phyloP scores from a whole-genome alignment of 1,284 basidiomycete species.

The Pterula multifida region DNA sequence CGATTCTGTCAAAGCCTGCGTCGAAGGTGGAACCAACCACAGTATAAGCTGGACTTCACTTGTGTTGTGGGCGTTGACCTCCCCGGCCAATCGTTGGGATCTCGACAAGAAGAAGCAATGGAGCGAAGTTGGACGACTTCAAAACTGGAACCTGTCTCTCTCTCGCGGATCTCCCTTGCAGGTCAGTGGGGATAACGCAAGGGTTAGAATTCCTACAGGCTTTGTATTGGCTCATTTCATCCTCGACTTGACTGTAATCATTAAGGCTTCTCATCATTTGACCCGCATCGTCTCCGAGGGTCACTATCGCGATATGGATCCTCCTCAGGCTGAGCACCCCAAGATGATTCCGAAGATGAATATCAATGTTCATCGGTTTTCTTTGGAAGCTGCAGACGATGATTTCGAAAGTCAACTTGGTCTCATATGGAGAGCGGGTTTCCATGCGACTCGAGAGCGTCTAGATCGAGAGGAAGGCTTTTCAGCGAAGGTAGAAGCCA shows the following conservation, averaged over 20 bases:
- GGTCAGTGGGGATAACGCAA: conserved; percentile 44
- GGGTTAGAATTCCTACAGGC: conserved; percentile 70
- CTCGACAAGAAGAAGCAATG: conserved; percentile 34
- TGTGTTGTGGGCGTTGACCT: not conserved
- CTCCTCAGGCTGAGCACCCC: conserved; percentile 56
- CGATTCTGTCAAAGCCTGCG: not conserved
- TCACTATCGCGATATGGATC: conserved; percentile 33
- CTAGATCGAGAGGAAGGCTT: conserved; percentile 77
- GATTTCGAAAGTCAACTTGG: conserved; percentile 76
- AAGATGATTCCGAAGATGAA: conserved; percentile 61
- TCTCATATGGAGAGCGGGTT: conserved; percentile 69
- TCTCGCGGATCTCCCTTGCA: conserved; percentile 14
- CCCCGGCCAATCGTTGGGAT: conserved; percentile 21
- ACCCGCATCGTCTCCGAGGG: conserved; percentile 32
- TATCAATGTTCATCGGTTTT: conserved; percentile 48
- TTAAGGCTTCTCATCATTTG: conserved; percentile 64
- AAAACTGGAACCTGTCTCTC: conserved; percentile 42
- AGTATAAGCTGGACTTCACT: not conserved
- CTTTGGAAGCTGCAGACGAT: conserved; percentile 82
- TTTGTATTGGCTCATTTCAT: conserved; percentile 70
- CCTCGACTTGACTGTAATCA: conserved; percentile 47
- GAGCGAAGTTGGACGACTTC: conserved; percentile 70
- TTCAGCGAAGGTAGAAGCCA: conserved; percentile 59
- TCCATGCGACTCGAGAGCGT: conserved; percentile 66
- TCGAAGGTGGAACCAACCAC: not conserved